Conservation (phyloP, 176 grass and related monocot species). For the Metroxylon sagu region DNA sequence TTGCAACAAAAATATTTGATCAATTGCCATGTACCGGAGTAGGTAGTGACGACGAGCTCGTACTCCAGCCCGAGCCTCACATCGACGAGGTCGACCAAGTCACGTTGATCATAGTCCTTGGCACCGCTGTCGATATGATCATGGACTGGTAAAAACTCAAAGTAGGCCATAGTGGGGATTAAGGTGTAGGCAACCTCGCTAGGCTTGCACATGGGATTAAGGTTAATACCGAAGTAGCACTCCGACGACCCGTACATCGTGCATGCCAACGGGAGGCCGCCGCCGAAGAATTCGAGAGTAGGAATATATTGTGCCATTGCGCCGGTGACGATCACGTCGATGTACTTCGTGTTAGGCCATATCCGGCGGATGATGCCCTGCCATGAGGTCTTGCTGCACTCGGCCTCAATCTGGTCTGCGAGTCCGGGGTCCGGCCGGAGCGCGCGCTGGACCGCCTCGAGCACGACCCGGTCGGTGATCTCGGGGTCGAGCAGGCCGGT, state of each 20-base stretch:
- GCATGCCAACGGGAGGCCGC: constrained; percentile 62
- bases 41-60: constrained; percentile 95
- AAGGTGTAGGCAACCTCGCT: constrained; percentile 83
- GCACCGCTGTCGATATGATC: neutral
- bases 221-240: constrained; percentile 94
- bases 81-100: constrained; percentile 72
- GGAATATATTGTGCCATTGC: constrained; percentile 97
- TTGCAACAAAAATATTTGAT: too few relatives aligned
- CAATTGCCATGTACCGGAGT: constrained; percentile 34
- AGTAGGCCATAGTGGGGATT: constrained; percentile 95
- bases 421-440: constrained; percentile 45
- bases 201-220: constrained; percentile 86
- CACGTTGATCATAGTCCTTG: constrained; percentile 35
- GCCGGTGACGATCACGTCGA: constrained; percentile 93
- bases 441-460: constrained; percentile 46
- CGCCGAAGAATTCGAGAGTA: constrained; percentile 80
- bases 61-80: constrained; percentile 82
- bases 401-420: constrained; percentile 50
- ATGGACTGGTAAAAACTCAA: constrained; percentile 70
- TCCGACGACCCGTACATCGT: constrained; percentile 97
- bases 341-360: constrained; percentile 91
- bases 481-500: constrained; percentile 49
- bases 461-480: constrained; percentile 60
- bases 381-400: constrained; percentile 63
- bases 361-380: constrained; percentile 72